These are phyloP conservation scores for Acanthamoeba healyi DNA, from an alignment of 208 protist species.

Conservation along the genomic window DNA sequence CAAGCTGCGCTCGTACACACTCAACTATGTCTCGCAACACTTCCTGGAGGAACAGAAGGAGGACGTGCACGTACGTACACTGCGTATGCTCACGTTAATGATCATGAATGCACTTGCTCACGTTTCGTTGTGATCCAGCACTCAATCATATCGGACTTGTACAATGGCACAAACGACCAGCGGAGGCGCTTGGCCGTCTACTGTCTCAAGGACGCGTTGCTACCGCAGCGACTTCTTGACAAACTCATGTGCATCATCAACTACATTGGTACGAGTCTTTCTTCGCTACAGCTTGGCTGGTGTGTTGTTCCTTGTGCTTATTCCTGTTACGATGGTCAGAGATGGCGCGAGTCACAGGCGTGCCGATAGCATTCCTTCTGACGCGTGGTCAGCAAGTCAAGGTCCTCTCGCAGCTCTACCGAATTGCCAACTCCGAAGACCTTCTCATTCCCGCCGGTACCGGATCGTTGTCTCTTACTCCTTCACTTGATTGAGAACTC, in stretches of 20 bases:
- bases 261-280: slow-evolving; percentile 86
- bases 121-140: no score
- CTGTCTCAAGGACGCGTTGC: slow-evolving; percentile 98
- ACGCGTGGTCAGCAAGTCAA: slow-evolving; percentile 99
- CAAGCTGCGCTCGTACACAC: slow-evolving; percentile 99
- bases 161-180: slow-evolving; percentile 96
- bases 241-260: slow-evolving; percentile 99
- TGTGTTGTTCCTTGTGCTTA: no score
- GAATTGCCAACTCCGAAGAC: slow-evolving; percentile 85
- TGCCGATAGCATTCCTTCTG: slow-evolving; percentile 97
- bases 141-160: slow-evolving; percentile 92
- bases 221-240: slow-evolving; percentile 97
- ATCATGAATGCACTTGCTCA: no score
- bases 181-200: slow-evolving; percentile 98
- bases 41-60: slow-evolving; percentile 99
- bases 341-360: slow-evolving; percentile 99
- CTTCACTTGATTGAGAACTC: neutral
- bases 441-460: slow-evolving; percentile 87
- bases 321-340: slow-evolving; percentile 92
- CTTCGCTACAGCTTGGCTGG: neutral
- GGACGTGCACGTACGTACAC: slow-evolving; percentile 95
- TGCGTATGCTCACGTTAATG: no score
- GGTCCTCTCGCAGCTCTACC: slow-evolving; percentile 94
- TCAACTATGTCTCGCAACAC: slow-evolving; percentile 98
- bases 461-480: neutral